These are phyloP conservation scores for Laguncularia racemosa DNA, from an alignment of 345 rosid species.

Conservation along the genomic window DNA sequence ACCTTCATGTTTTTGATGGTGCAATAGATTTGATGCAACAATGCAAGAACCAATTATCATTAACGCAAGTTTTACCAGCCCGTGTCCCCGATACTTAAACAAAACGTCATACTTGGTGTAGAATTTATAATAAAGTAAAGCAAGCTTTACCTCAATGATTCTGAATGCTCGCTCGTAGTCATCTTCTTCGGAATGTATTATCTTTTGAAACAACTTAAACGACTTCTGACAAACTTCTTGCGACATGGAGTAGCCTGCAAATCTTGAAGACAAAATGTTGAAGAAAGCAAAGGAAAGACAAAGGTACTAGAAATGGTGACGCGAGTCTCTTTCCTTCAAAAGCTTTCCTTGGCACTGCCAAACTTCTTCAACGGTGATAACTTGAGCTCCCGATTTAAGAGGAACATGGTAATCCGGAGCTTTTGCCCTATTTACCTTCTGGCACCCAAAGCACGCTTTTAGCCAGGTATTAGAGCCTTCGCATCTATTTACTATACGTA, in stretches of 20 bases:
- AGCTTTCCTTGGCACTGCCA: not conserved
- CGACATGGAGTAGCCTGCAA: not conserved
- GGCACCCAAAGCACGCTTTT: too few species aligned
- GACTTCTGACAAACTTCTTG: not conserved
- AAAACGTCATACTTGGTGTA: constrained; percentile 9
- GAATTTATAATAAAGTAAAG: not conserved
- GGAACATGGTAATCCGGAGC: too few species aligned
- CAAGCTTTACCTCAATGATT: not conserved
- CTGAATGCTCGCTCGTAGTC: not conserved
- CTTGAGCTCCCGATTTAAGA: not conserved
- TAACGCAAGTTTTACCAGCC: too few species aligned
- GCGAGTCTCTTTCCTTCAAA: not conserved
- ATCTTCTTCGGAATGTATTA: not conserved
- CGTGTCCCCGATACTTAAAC: too few species aligned
- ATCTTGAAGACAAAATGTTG: not conserved
- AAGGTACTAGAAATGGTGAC: not conserved
- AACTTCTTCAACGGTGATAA: not conserved
- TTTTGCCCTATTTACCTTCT: too few species aligned
- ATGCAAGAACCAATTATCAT: too few species aligned
- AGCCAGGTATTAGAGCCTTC: too few species aligned
- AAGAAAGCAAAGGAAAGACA: not conserved
- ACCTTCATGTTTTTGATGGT: not conserved
- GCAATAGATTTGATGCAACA: too few species aligned
- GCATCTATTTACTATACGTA: not conserved
- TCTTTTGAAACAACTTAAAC: not conserved